Percentiles rank a stretch among this genome's conserved stretches.
These are phyloP conservation scores for Tricholoma sp. DNA, from an alignment of 768 basidiomycete species.

Conservation along the genomic window DNA sequence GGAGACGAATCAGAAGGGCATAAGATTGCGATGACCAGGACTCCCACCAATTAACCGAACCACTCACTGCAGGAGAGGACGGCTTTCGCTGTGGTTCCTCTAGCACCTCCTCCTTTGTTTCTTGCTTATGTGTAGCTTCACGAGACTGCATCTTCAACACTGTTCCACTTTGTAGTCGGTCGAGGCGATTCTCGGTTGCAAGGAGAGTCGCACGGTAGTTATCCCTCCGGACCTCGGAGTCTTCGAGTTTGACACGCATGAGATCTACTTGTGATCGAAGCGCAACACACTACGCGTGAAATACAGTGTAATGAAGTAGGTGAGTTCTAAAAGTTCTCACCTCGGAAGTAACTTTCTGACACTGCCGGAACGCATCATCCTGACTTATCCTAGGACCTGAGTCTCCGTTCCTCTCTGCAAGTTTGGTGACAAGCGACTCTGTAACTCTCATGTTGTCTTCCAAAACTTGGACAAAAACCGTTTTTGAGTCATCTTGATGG, in stretches of 20 bases:
- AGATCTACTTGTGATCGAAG: constrained; percentile 55
- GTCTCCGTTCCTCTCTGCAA: constrained; percentile 41
- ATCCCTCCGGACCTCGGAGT: constrained; percentile 44
- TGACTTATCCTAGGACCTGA: constrained; percentile 27
- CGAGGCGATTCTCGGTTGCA: constrained; percentile 55
- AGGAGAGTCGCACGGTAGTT: constrained; percentile 47
- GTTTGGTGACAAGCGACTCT: constrained; percentile 51
- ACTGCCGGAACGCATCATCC: constrained; percentile 38
- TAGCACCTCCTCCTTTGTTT: constrained; percentile 30
- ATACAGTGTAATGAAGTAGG: constrained; percentile 4
- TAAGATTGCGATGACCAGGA: constrained; percentile 39
- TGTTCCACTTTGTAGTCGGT: constrained; percentile 52
- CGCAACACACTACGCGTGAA: constrained; percentile 41
- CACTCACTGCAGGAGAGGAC: constrained; percentile 73
- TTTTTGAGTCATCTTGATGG: constrained; percentile 30
- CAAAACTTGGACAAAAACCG: constrained; percentile 39
- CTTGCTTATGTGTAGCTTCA: constrained; percentile 20
- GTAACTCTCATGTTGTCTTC: constrained; percentile 55
- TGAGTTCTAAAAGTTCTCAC: constrained; percentile 31
- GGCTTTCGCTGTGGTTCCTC: constrained; percentile 47
- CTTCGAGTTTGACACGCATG: constrained; percentile 43
- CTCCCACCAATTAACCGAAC: constrained; percentile 64
- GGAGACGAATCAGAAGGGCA: constrained; percentile 37
- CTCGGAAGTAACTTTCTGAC: constrained; percentile 55
- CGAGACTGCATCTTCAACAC: constrained; percentile 43